Percentiles rank a stretch among this genome's conserved stretches.
These are phyloP conservation scores for Argentina anserina DNA, from an alignment of 306 rosid genomes.

Conservation along the genomic window DNA sequence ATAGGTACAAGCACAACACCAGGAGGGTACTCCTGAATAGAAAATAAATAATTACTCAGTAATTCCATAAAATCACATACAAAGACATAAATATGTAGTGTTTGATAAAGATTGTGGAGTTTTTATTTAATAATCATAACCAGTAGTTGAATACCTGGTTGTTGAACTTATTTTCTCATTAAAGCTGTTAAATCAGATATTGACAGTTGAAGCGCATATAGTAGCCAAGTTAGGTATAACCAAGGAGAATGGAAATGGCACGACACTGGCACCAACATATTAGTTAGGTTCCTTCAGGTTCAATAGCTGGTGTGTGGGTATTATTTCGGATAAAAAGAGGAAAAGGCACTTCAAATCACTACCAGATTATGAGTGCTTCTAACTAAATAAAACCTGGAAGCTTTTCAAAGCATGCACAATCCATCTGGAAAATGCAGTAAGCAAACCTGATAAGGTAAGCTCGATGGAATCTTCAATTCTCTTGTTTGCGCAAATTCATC, in stretches of 20 bases:
- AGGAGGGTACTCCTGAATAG: constrained; percentile 74
- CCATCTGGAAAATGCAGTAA: constrained; percentile 18
- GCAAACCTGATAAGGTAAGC: constrained; percentile 55
- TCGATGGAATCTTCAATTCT: constrained; percentile 40
- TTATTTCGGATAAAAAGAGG: not conserved
- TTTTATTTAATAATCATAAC: not conserved
- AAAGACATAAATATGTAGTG: not conserved
- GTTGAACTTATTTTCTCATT: not conserved
- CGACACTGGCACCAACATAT: not conserved
- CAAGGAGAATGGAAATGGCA: not conserved
- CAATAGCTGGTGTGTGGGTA: not conserved
- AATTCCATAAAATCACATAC: not conserved
- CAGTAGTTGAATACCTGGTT: not conserved
- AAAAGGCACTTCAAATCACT: not conserved
- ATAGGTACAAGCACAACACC: constrained; percentile 68
- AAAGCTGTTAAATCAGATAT: not conserved
- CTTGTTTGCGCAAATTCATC: constrained; percentile 40
- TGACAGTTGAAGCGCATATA: not conserved
- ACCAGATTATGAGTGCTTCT: not conserved
- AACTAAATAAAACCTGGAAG: not conserved
- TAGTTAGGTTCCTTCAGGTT: not conserved
- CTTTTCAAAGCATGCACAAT: not conserved
- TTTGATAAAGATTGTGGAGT: not conserved
- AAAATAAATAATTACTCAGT: not conserved
- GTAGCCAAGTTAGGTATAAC: not conserved